Evolutionary conservation across 768 basidiomycete genomes (phyloP).

Genomic region (Phaeotremella fagi): DNA sequence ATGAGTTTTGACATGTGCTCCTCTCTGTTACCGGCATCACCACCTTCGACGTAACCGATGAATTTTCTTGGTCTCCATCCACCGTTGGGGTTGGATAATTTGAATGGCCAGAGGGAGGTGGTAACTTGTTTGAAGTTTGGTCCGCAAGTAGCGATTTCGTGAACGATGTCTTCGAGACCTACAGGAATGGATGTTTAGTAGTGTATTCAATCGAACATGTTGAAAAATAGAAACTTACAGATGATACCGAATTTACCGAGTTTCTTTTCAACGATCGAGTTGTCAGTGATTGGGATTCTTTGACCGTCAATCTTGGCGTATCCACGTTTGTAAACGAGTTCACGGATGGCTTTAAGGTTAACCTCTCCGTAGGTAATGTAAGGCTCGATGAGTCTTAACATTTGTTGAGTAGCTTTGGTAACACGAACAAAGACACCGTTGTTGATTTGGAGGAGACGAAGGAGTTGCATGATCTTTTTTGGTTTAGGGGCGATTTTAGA

Average conservation of each 20-base stretch:
- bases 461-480: slow-evolving; percentile 96
- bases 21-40: slow-evolving; percentile 97
- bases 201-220: too few relatives aligned
- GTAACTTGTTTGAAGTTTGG: slow-evolving; percentile 98
- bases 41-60: slow-evolving; percentile 79
- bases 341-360: slow-evolving; percentile 92
- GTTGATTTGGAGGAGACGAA: slow-evolving; percentile 99
- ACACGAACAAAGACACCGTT: slow-evolving; percentile 98
- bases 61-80: slow-evolving; percentile 98
- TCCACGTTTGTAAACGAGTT: slow-evolving; percentile 98
- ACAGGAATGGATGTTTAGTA: not conserved
- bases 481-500: slow-evolving; percentile 99
- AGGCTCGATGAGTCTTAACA: slow-evolving; percentile 95
- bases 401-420: slow-evolving; percentile 91
- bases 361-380: slow-evolving; percentile 93
- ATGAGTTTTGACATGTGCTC: slow-evolving; percentile 95
- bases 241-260: slow-evolving; percentile 95
- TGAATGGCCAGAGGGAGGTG: slow-evolving; percentile 96
- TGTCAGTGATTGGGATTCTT: slow-evolving; percentile 90
- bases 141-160: slow-evolving; percentile 90
- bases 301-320: slow-evolving; percentile 98
- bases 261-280: slow-evolving; percentile 80
- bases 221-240: slow-evolving; percentile 54
- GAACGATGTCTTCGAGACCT: slow-evolving; percentile 85
- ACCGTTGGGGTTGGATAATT: slow-evolving; percentile 97